phyloP scores from a whole-genome alignment of 2,329 filamentous ascomycete species.

The Thyridium curvatum region DNA sequence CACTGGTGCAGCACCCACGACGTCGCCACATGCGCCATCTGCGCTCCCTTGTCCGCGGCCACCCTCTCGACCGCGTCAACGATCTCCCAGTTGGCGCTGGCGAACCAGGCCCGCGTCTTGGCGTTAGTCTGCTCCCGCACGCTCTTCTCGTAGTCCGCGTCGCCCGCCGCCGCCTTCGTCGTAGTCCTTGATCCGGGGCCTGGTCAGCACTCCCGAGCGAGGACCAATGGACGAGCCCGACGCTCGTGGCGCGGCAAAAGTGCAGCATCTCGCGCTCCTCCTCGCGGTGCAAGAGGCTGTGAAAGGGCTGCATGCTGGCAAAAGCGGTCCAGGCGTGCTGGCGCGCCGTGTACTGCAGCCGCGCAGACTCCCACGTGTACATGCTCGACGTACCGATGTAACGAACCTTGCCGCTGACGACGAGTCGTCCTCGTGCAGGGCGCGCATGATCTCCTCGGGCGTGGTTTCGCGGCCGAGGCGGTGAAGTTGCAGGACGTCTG shows the following conservation, averaged over 20 bases:
- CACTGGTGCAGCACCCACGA: conserved; percentile 46
- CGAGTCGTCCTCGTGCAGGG: conserved; percentile 49
- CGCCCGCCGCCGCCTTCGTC: too few species aligned
- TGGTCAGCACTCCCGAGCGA: too few species aligned
- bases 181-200: too few species aligned
- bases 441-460: conserved; percentile 50
- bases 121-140: conserved; percentile 22
- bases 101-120: conserved; percentile 28
- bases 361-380: conserved; percentile 36
- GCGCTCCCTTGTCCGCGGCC: conserved; percentile 37
- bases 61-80: conserved; percentile 14
- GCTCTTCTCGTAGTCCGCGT: too few species aligned
- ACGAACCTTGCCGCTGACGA: conserved; percentile 43
- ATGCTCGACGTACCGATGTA: conserved; percentile 38
- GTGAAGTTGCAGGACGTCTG: too few species aligned
- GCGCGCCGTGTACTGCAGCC: conserved; percentile 41
- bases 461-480: conserved; percentile 42
- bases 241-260: conserved; percentile 22
- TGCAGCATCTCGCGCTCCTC: conserved; percentile 38
- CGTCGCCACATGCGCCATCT: conserved; percentile 53
- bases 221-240: conserved; percentile 30
- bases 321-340: conserved; percentile 48
- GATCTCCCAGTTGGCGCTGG: conserved; percentile 32
- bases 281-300: conserved; percentile 49
- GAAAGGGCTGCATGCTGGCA: conserved; percentile 47